Evolutionary conservation across 2,329 filamentous ascomycete species (phyloP), one percentile per base, ranked within the genome.

Genomic region (Didymella keratinophila): DNA sequence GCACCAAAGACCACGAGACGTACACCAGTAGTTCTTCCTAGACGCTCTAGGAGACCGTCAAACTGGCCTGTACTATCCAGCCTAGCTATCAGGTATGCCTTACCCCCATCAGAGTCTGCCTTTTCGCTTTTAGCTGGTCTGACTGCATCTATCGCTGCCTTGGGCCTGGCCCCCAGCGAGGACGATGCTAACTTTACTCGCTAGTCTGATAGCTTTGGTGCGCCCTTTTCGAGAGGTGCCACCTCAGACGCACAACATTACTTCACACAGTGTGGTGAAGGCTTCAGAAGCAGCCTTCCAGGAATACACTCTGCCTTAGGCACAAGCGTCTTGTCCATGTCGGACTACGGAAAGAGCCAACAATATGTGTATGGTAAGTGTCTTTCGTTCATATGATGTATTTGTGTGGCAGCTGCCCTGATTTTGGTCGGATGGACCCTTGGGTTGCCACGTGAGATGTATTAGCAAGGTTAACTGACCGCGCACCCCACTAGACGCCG

Each of bases 331-430:
- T 81, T 91, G 80, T 87, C 89, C 79, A 93, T 93, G 90, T 89
- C 91, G 78, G 89, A 89, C 79, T 93, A 92, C 83, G 83, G 84
- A 73, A 96, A 96, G 80, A 80, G 87, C 58, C 87, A 90, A 77
- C 84, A 89, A 78, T 89, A 89, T 77, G 86, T 93, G 81, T 90
- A 94, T 80, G 90, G 93, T 96, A 82, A 81, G 92, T 88, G 58
- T 60, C 60, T 66, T 68, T 61, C 63, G 77, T 78, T 67, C 81
- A 81, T 73, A 66, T 77, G 75, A 77, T 71, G 65, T 65, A 62
- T 61, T 56, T 57, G 51, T 52, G 66, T 65, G 67, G 64, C 74
- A 74, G 69, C 73, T 75, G 73, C 70, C 71, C 73, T 62, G 66
- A 56, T 65, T 51, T 65, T 70, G 69, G 65, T 75, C 73, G 71